Evolutionary conservation across 139 green algal genomes (phyloP).

Genomic region (Tetratostichococcus sp.): DNA sequence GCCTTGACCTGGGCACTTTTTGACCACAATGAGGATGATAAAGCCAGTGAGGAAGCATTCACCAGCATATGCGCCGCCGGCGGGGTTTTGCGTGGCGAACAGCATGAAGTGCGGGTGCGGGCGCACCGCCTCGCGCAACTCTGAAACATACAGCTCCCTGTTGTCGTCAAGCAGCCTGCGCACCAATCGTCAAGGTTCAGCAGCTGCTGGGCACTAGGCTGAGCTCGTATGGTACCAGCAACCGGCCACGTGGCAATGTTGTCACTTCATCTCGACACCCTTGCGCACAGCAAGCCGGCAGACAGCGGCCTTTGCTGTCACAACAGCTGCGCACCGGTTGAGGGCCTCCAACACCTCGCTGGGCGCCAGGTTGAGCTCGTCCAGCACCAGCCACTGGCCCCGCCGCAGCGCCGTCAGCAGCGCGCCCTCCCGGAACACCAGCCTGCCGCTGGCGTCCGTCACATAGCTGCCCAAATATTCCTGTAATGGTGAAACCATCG

Average conservation of each 20-base stretch:
- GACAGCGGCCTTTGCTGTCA: not conserved
- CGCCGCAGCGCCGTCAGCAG: constrained; percentile 86
- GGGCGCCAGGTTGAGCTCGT: constrained; percentile 98
- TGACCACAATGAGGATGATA: no score
- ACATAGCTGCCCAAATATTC: constrained; percentile 97
- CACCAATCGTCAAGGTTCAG: not conserved
- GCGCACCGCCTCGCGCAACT: constrained; percentile 88
- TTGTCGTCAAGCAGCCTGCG: constrained; percentile 97
- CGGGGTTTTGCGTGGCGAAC: constrained; percentile 98
- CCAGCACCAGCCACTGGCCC: constrained; percentile 95
- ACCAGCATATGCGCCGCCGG: constrained; percentile 75
- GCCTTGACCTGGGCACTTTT: no score
- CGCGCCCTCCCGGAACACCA: constrained; percentile 88
- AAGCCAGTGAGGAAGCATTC: no score
- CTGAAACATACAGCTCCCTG: constrained; percentile 94
- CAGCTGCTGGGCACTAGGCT: not conserved
- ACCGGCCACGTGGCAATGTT: no score
- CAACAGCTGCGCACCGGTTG: constrained; percentile 64
- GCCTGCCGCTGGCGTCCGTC: constrained; percentile 42
- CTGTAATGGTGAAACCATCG: no score
- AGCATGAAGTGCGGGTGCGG: constrained; percentile 99
- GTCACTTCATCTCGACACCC: no score
- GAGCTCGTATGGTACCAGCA: no score
- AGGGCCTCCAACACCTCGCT: constrained; percentile 94
- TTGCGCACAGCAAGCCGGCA: no score